phyloP scores from a whole-genome alignment of 225 moss, liverwort and hornwort genomes.

The Physcomitrium patens region DNA sequence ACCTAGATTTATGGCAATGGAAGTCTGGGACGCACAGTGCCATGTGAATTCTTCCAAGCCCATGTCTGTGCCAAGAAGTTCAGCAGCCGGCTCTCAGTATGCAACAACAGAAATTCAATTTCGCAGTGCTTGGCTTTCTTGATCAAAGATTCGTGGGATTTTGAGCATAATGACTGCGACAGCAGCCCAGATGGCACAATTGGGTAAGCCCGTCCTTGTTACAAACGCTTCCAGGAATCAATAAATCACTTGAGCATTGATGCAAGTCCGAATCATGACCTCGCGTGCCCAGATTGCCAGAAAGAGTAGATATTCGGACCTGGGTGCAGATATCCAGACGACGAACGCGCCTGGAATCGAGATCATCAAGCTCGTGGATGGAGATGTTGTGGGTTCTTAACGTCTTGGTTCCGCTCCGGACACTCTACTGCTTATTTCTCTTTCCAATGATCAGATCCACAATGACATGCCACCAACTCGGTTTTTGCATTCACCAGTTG shows the following conservation, averaged over 20 bases:
- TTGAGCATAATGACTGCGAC: slow-evolving; percentile 28
- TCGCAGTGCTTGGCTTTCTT: slow-evolving; percentile 27
- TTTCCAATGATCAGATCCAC: too few relatives aligned
- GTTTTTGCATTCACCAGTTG: too few relatives aligned
- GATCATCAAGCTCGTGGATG: not conserved
- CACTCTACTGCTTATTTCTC: too few relatives aligned
- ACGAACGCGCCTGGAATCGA: not conserved
- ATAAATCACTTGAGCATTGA: slow-evolving; percentile 2
- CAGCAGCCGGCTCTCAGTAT: not conserved
- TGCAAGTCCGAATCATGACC: not conserved
- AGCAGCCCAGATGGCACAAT: slow-evolving; percentile 6
- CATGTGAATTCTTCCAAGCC: not conserved
- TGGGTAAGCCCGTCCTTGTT: not conserved
- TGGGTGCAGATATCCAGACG: not conserved
- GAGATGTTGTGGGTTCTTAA: too few relatives aligned
- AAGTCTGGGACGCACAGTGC: not conserved
- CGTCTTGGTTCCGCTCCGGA: too few relatives aligned
- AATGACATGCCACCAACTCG: too few relatives aligned
- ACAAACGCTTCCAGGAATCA: not conserved
- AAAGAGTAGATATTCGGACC: too few relatives aligned
- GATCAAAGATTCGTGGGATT: slow-evolving; percentile 21
- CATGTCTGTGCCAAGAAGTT: slow-evolving; percentile 43
- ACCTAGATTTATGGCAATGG: too few relatives aligned
- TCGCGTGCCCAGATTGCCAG: not conserved
- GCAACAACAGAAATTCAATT: slow-evolving; percentile 43